Evolutionary conservation across 2,329 filamentous ascomycete species (phyloP).

Genomic region (Clonostachys solani): DNA sequence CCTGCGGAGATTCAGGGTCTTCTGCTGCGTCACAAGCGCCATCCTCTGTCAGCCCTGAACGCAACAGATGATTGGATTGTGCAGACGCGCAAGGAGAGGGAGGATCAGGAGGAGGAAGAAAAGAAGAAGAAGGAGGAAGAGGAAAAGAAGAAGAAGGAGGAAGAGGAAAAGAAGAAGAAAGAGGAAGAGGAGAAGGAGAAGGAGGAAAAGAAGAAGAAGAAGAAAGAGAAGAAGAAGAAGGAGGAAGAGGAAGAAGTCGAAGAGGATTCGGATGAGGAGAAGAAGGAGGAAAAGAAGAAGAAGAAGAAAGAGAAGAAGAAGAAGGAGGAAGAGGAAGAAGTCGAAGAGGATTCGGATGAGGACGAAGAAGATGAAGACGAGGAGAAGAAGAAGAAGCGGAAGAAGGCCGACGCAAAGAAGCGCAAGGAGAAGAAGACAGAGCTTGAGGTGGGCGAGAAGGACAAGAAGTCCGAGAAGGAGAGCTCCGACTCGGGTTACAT

Average conservation of each 20-base stretch:
- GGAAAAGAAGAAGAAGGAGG: constrained; percentile 22
- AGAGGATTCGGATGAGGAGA: neutral
- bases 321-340: constrained; percentile 13
- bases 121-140: constrained; percentile 29
- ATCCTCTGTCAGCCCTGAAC: constrained; percentile 41
- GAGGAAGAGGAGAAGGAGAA: constrained; percentile 35
- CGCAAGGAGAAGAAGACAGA: constrained; percentile 7
- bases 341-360: constrained; percentile 2
- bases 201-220: constrained; percentile 25
- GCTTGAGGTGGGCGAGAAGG: neutral
- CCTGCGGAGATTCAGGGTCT: constrained; percentile 59
- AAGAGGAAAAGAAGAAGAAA: constrained; percentile 21
- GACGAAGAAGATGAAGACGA: neutral
- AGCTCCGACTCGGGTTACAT: constrained; percentile 3
- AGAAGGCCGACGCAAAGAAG: constrained; percentile 11
- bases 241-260: constrained; percentile 5
- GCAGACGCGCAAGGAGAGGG: constrained; percentile 43
- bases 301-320: constrained; percentile 12
- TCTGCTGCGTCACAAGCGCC: constrained; percentile 51
- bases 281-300: constrained; percentile 1
- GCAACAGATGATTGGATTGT: constrained; percentile 43
- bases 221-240: constrained; percentile 17
- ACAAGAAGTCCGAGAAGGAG: neutral
- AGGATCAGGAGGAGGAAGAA: constrained; percentile 36
- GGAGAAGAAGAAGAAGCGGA: constrained; percentile 12